A percentile compares a stretch with the other conserved stretches of the same genome.
Evolutionary conservation across 2,329 filamentous ascomycete species (phyloP).

Genomic region (Talaromyces sp.): DNA sequence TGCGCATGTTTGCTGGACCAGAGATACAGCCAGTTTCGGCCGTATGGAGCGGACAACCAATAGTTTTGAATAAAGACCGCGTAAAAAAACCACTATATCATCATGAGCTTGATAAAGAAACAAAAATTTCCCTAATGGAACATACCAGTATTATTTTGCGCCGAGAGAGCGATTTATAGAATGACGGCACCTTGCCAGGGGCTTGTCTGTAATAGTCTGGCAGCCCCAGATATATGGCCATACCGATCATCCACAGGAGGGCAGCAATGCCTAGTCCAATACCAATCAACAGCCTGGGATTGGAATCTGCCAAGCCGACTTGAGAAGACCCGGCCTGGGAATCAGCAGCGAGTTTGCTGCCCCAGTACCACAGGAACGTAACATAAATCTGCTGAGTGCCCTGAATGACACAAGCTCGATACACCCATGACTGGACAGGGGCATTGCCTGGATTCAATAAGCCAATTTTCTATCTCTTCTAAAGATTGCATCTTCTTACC

Average conservation of each 20-base stretch:
- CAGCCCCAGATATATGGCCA: slow-evolving; percentile 49
- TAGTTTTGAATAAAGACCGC: slow-evolving; percentile 56
- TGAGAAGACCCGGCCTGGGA: slow-evolving; percentile 6
- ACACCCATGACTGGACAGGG: slow-evolving; percentile 56
- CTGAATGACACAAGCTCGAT: slow-evolving; percentile 57
- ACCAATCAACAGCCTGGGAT: slow-evolving; percentile 13
- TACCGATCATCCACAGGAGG: slow-evolving; percentile 47
- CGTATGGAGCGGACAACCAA: slow-evolving; percentile 56
- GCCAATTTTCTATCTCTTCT: neutral
- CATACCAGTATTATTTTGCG: slow-evolving; percentile 45
- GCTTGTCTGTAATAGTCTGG: slow-evolving; percentile 56
- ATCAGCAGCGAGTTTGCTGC: slow-evolving; percentile 32
- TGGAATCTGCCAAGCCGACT: slow-evolving; percentile 12
- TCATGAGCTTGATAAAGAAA: neutral
- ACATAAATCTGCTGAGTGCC: slow-evolving; percentile 60
- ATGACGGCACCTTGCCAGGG: slow-evolving; percentile 54
- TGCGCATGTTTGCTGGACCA: slow-evolving; percentile 47
- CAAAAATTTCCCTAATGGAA: neutral
- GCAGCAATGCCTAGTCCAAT: slow-evolving; percentile 45
- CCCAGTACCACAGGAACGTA: slow-evolving; percentile 59
- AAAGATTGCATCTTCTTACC: slow-evolving; percentile 22
- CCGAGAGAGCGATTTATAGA: slow-evolving; percentile 53
- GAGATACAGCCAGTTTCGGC: slow-evolving; percentile 56
- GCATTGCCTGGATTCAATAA: slow-evolving; percentile 31
- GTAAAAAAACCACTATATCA: slow-evolving; percentile 53